Conservation (phyloP, 106 monocot species). For the Acanthochlamys bracteata region DNA sequence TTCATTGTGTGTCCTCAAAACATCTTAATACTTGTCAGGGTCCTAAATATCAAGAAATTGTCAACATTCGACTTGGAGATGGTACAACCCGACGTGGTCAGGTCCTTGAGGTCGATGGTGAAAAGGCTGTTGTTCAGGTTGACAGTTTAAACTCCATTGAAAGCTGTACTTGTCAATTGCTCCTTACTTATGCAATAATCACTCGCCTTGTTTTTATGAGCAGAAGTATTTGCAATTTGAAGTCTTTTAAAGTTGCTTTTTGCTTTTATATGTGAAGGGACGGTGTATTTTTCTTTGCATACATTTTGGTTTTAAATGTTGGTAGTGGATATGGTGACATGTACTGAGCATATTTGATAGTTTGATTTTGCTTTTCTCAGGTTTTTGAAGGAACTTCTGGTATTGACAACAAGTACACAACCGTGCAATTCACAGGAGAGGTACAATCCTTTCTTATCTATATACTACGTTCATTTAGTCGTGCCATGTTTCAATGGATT, state of each 20-base stretch:
- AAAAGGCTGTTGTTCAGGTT: slow-evolving; percentile 99
- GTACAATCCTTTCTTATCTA: slow-evolving; percentile 5
- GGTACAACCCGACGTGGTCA: slow-evolving; percentile 95
- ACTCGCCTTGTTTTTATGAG: too few relatives aligned
- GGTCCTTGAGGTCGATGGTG: slow-evolving; percentile 97
- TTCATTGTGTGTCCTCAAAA: not conserved
- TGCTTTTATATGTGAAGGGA: too few relatives aligned
- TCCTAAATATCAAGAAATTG: slow-evolving; percentile 98
- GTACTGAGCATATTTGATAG: too few relatives aligned
- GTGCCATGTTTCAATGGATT: too few relatives aligned
- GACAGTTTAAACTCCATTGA: not conserved
- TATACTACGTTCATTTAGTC: not conserved
- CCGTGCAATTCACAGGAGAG: slow-evolving; percentile 48
- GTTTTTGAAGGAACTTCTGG: slow-evolving; percentile 55
- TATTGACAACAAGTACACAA: slow-evolving; percentile 51
- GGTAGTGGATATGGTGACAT: too few relatives aligned
- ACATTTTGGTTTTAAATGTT: too few relatives aligned
- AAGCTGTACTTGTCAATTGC: not conserved
- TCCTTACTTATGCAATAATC: not conserved
- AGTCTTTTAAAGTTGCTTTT: too few relatives aligned
- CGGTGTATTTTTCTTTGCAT: too few relatives aligned
- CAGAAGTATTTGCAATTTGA: too few relatives aligned
- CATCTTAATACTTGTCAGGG: slow-evolving; percentile 36
- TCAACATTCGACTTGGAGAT: slow-evolving; percentile 94
- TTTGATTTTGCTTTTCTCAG: slow-evolving; percentile 9